phyloP scores from a whole-genome alignment of 108 stramenopile genomes.

The Skeletonema marinoi region DNA sequence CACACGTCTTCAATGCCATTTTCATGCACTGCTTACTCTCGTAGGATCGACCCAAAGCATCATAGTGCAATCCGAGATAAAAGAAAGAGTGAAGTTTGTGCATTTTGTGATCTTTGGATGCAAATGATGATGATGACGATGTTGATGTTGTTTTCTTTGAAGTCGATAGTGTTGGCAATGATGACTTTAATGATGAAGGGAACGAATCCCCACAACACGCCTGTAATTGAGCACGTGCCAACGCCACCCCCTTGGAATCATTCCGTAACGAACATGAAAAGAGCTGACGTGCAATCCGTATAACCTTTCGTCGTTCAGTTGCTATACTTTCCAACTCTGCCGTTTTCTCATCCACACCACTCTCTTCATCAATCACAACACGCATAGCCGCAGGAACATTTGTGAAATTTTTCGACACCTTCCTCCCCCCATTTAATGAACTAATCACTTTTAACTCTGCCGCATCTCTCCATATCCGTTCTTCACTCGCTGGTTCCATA shows the following conservation, averaged over 20 bases:
- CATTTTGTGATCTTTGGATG: conserved; percentile 61
- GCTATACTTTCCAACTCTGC: conserved; percentile 29
- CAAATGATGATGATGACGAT: not conserved
- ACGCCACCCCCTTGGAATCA: conserved; percentile 42
- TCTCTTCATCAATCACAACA: not conserved
- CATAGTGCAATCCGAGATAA: conserved; percentile 80
- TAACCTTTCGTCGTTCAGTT: conserved; percentile 50
- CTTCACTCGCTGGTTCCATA: conserved; percentile 68
- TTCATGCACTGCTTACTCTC: conserved; percentile 84
- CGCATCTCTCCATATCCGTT: conserved; percentile 86
- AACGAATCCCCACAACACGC: conserved; percentile 53
- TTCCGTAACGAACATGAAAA: conserved; percentile 58
- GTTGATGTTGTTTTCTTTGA: not conserved
- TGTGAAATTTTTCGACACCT: not conserved
- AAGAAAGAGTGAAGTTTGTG: conserved; percentile 81
- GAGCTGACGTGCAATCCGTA: conserved; percentile 65
- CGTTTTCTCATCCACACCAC: conserved; percentile 13
- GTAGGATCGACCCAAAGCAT: conserved; percentile 60
- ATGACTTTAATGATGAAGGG: conserved; percentile 19
- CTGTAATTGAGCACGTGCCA: conserved; percentile 66
- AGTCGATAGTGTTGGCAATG: conserved; percentile 24
- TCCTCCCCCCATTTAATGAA: conserved; percentile 30
- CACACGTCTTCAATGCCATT: conserved; percentile 61
- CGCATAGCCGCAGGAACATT: conserved; percentile 17
- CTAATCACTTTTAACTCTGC: conserved; percentile 57